Percentiles rank a stretch among this genome's conserved stretches.
phyloP scores from a whole-genome alignment of 192 early-diverging fungal species.

The Backusella sp. region DNA sequence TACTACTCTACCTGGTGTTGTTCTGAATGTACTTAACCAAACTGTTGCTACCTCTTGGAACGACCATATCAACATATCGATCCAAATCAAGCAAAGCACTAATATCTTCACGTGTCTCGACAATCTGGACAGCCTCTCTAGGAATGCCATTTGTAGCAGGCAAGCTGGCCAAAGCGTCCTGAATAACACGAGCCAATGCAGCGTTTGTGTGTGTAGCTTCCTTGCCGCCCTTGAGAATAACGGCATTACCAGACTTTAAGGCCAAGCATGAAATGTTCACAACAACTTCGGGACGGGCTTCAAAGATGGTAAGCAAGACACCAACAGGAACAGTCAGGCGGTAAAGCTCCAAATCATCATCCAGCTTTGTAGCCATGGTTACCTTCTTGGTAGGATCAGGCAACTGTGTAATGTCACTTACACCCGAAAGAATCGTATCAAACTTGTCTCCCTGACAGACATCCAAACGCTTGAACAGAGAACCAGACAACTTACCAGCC shows the following conservation, averaged over 20 bases:
- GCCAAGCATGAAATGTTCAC: slow-evolving; percentile 95
- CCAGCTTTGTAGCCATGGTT: slow-evolving; percentile 73
- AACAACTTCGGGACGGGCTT: slow-evolving; percentile 97
- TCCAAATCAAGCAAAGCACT: slow-evolving; percentile 82
- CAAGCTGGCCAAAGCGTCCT: slow-evolving; percentile 66
- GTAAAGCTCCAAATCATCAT: slow-evolving; percentile 85
- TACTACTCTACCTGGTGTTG: slow-evolving; percentile 68
- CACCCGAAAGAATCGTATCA: slow-evolving; percentile 81
- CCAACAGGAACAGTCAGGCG: slow-evolving; percentile 92
- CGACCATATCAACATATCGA: slow-evolving; percentile 92
- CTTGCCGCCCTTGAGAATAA: slow-evolving; percentile 96
- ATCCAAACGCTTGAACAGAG: slow-evolving; percentile 89
- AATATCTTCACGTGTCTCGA: slow-evolving; percentile 89
- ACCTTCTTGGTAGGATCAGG: slow-evolving; percentile 84
- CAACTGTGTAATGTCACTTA: slow-evolving; percentile 84
- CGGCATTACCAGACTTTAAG: slow-evolving; percentile 97
- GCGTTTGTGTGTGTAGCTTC: slow-evolving; percentile 82
- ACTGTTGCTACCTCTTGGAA: slow-evolving; percentile 91
- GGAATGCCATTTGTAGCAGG: slow-evolving; percentile 51
- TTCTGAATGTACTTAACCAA: slow-evolving; percentile 91
- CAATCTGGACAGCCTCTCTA: slow-evolving; percentile 77
- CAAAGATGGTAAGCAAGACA: slow-evolving; percentile 95
- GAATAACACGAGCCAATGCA: slow-evolving; percentile 73
- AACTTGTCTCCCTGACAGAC: slow-evolving; percentile 85
- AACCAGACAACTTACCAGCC: slow-evolving; percentile 66